Evolutionary conservation across 257 asterid species (phyloP).

Genomic region (Apocynum venetum): DNA sequence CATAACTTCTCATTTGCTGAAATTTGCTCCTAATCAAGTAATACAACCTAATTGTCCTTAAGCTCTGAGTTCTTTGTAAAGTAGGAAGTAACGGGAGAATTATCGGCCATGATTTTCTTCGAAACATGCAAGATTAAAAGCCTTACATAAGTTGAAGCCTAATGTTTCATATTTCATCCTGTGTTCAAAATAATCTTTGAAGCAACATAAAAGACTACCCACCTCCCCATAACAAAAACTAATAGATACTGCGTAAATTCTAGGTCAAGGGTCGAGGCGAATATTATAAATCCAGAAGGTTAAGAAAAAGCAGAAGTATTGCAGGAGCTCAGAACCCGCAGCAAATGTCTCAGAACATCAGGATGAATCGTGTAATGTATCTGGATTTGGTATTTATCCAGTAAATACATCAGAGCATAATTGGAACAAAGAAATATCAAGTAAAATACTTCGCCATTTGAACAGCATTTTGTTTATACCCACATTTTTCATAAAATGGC

Average conservation of each 20-base stretch:
- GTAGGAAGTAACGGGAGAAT: no score
- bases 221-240: background rate
- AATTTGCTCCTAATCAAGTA: background rate
- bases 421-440: conserved; percentile 20
- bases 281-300: background rate
- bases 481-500: conserved; percentile 80
- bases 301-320: background rate
- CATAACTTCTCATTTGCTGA: background rate
- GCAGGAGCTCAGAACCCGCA: background rate
- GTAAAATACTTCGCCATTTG: conserved; percentile 75
- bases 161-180: no score
- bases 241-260: no score
- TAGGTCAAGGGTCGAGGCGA: background rate
- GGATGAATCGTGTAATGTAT: background rate
- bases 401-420: background rate
- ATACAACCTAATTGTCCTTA: no score
- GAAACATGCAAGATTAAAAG: no score
- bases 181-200: background rate
- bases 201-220: background rate
- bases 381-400: background rate
- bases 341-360: background rate
- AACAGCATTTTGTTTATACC: conserved; percentile 61
- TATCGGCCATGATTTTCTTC: no score
- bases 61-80: no score
- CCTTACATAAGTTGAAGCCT: no score